A percentile compares a stretch with the other conserved stretches of the same genome.
These are phyloP conservation scores for Filobasidium uniguttulatum DNA, from an alignment of 1,284 basidiomycete genomes.

Conservation along the genomic window DNA sequence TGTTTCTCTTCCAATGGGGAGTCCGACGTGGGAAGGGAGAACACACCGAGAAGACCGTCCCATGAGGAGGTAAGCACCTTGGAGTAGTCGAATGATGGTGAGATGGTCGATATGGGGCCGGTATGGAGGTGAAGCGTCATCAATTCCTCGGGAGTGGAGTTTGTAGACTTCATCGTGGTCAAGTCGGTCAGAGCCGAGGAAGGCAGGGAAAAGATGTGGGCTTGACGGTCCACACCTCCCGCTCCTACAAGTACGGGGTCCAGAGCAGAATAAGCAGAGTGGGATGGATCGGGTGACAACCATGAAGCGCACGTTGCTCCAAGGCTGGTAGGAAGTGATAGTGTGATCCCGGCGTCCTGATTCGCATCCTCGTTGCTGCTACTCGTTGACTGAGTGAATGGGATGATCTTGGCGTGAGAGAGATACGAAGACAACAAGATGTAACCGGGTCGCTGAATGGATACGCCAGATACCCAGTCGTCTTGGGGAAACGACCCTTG, in stretches of 20 bases:
- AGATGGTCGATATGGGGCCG: conserved; percentile 53
- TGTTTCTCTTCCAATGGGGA: conserved; percentile 23
- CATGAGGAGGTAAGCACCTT: conserved; percentile 61
- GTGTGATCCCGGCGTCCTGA: conserved; percentile 19
- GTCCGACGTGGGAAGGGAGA: conserved; percentile 27
- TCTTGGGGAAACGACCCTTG: conserved; percentile 71
- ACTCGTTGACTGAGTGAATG: conserved; percentile 28
- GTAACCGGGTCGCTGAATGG: conserved; percentile 56
- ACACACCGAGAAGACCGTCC: conserved; percentile 67
- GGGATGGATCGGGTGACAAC: conserved; percentile 37
- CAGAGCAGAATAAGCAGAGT: conserved; percentile 19
- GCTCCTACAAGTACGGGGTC: conserved; percentile 48
- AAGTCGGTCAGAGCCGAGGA: conserved; percentile 17
- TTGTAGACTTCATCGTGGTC: conserved; percentile 23
- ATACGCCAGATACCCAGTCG: conserved; percentile 84
- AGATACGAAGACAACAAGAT: conserved; percentile 72
- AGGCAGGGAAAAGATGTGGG: conserved; percentile 48
- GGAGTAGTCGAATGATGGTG: conserved; percentile 44
- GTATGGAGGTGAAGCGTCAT: conserved; percentile 58
- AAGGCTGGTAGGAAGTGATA: conserved; percentile 32
- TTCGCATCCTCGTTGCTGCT: conserved; percentile 11
- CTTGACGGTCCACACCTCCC: conserved; percentile 69
- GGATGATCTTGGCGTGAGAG: conserved; percentile 57
- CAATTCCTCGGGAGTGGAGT: conserved; percentile 42
- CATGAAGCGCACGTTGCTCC: conserved; percentile 61